Evolutionary conservation across 1,139 yeast species (phyloP), one percentile per base, ranked within the genome.

Genomic region (Saccharomyces hybrid): DNA sequence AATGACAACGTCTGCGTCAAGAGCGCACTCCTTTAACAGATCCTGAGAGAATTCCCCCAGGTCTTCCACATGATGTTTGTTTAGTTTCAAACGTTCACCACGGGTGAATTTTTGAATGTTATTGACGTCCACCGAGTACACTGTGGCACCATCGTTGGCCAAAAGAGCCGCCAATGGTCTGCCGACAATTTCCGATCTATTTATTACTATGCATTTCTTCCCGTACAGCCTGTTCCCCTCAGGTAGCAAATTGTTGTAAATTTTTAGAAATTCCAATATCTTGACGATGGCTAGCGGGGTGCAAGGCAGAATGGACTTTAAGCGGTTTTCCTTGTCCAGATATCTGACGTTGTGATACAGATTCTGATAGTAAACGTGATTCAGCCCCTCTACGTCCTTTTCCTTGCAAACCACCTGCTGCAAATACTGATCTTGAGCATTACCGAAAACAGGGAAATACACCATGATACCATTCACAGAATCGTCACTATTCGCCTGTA

Each of bases 101-200:
- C 99, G 80, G 8, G 97, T 91, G 71, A 88, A 93, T 68, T 84
- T 84, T 71, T 93, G 98, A 58, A 89, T 83, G 59, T 90, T 88
- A 64, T 87, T 84, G 52, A 93, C 75, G 68, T 93, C 99, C 4
- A 84, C 91, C 1, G 98, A 90, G 70, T 87, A 93, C 1, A 93
- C 99, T 1, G 86, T 86, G 27, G 99, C 99, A 59, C 99, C 99
- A 67, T 93, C 99, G 65, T 93, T 93, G 27, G 99, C 99, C 61
- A 95, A 75, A 47, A 93, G 74, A 0, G 99, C 98, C 32, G 99
- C 99, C 59, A 93, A 76, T 1, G 99, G 99, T 62, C 99, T 82
- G 5, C 99, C 99, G 21, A 93, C 99, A 64, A 93, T 91, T 71
- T 93, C 99, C 9, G 96, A 86, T 64, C 99, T 79, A 73, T 93